phyloP scores from a whole-genome alignment of 208 protist genomes.

The Acanthamoeba royreba region DNA sequence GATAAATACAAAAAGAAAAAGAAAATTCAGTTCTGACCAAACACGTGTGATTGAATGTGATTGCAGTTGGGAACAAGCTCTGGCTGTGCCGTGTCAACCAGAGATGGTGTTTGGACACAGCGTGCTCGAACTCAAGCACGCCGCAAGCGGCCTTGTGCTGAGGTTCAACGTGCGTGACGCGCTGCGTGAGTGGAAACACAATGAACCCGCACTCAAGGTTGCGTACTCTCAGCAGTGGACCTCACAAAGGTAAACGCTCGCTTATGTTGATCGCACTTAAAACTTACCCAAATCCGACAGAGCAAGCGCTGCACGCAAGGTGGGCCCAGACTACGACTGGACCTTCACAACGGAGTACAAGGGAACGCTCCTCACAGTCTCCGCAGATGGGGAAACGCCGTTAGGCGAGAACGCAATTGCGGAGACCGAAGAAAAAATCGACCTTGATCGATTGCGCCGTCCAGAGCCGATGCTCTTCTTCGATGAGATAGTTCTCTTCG shows the following conservation, averaged over 20 bases:
- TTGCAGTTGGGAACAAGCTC: neutral
- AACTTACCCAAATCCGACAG: too few relatives aligned
- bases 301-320: neutral
- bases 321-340: conserved; percentile 14
- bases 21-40: neutral
- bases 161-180: neutral
- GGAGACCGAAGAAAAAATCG: neutral
- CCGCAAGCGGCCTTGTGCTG: neutral
- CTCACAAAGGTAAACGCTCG: neutral
- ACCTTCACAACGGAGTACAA: conserved; percentile 14
- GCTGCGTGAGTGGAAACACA: neutral
- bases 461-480: conserved; percentile 17
- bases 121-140: neutral
- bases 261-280: neutral
- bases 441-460: neutral
- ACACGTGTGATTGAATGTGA: too few relatives aligned
- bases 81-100: neutral
- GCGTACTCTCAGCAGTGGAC: conserved; percentile 22
- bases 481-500: conserved; percentile 14
- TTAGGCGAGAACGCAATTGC: neutral
- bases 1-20: neutral
- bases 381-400: neutral
- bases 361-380: neutral
- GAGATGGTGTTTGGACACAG: conserved; percentile 44
- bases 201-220: neutral